Conservation (phyloP, 1,284 basidiomycete species). For the Ceratobasidium sp. region DNA sequence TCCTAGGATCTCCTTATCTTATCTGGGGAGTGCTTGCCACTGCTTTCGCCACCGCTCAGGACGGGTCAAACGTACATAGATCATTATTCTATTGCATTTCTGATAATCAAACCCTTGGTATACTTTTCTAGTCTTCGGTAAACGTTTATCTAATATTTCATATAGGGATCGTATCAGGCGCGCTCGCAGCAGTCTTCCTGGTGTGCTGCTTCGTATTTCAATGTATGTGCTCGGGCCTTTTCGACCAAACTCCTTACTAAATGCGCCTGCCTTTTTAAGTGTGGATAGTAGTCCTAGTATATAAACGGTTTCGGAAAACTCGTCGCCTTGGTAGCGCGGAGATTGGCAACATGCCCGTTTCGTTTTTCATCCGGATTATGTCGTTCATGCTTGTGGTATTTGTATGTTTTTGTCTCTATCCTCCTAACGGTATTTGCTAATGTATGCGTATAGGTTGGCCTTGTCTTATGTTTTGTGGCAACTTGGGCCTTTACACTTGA, state of each 20-base stretch:
- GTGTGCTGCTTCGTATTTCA: slow-evolving; percentile 17
- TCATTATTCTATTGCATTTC: slow-evolving; percentile 31
- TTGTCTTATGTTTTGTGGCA: slow-evolving; percentile 23
- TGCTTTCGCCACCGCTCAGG: slow-evolving; percentile 14
- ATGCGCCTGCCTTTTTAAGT: not conserved
- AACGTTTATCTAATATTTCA: not conserved
- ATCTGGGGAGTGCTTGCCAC: slow-evolving; percentile 21
- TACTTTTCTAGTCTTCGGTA: not conserved
- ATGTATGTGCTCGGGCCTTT: not conserved
- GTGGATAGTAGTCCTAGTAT: slow-evolving; percentile 26
- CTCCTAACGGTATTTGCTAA: not conserved
- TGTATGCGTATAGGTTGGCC: not conserved
- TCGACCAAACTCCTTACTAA: not conserved
- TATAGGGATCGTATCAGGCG: slow-evolving; percentile 18
- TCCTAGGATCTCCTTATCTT: slow-evolving; percentile 24
- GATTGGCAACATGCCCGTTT: slow-evolving; percentile 30
- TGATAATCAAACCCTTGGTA: slow-evolving; percentile 32
- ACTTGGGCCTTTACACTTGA: slow-evolving; percentile 12
- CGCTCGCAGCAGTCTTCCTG: slow-evolving; percentile 7
- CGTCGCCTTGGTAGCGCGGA: slow-evolving; percentile 19
- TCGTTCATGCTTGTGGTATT: slow-evolving; percentile 23
- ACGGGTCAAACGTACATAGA: slow-evolving; percentile 1
- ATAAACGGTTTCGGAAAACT: slow-evolving; percentile 19
- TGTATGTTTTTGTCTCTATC: not conserved
- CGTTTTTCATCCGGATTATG: slow-evolving; percentile 32